phyloP scores from a whole-genome alignment of 805 yeast species.

The Wickerhamiella siamensis region DNA sequence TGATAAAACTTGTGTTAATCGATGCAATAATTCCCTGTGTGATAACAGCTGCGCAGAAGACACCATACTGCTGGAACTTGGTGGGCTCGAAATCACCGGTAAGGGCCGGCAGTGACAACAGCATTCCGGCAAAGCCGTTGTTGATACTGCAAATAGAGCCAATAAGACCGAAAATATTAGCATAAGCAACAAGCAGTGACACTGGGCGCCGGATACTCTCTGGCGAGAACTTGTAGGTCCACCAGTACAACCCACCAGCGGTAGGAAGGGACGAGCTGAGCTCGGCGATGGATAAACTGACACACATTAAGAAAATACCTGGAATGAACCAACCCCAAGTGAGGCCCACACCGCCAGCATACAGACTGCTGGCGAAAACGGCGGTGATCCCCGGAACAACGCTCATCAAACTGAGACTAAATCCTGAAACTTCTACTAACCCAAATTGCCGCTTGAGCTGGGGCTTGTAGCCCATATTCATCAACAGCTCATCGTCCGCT shows the following conservation, averaged over 20 bases:
- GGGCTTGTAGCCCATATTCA: conserved; percentile 55
- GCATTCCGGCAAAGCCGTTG: conserved; percentile 37
- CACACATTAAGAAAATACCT: conserved; percentile 39
- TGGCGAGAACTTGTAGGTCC: conserved; percentile 55
- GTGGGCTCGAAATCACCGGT: conserved; percentile 34
- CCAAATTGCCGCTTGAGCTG: conserved; percentile 48
- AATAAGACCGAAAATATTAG: conserved; percentile 49
- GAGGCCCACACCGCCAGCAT: conserved; percentile 46
- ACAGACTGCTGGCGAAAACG: conserved; percentile 35
- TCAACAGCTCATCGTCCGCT: conserved; percentile 21
- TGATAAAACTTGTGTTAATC: conserved; percentile 40
- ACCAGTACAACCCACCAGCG: conserved; percentile 54
- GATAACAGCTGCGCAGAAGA: conserved; percentile 45
- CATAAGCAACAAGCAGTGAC: conserved; percentile 47
- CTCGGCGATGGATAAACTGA: conserved; percentile 49
- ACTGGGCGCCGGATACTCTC: conserved; percentile 34
- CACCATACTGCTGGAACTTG: conserved; percentile 42
- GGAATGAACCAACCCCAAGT: conserved; percentile 52
- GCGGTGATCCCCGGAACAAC: conserved; percentile 42
- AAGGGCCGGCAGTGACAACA: conserved; percentile 24
- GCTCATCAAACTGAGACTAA: conserved; percentile 40
- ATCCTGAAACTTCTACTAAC: conserved; percentile 51
- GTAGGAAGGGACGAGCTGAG: conserved; percentile 54
- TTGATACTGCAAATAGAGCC: conserved; percentile 55
- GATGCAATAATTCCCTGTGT: conserved; percentile 40